A percentile compares a stretch with the other conserved stretches of the same genome.
These are phyloP conservation scores for Epichloe typhina DNA, from an alignment of 2,329 filamentous ascomycete species.

Conservation along the genomic window DNA sequence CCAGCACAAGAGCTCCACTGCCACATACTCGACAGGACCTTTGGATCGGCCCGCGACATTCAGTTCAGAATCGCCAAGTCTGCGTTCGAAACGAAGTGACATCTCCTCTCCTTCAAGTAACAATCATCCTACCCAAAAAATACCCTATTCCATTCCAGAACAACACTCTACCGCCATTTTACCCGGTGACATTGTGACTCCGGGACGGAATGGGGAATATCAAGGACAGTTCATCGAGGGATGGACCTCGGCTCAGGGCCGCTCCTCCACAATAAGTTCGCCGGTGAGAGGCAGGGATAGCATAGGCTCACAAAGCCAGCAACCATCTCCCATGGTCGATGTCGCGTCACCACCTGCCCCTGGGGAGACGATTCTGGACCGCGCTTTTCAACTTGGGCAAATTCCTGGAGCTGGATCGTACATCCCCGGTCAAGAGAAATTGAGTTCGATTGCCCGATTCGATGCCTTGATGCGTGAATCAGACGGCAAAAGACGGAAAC, in stretches of 20 bases:
- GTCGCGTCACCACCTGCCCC: slow-evolving; percentile 39
- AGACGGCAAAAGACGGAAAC: slow-evolving; percentile 35
- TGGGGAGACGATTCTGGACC: slow-evolving; percentile 53
- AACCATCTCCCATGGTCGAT: slow-evolving; percentile 21
- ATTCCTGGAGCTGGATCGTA: slow-evolving; percentile 47
- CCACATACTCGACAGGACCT: slow-evolving; percentile 32
- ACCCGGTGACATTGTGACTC: slow-evolving; percentile 43
- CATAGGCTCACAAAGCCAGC: slow-evolving; percentile 35
- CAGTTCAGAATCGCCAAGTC: slow-evolving; percentile 44
- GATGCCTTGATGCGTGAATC: slow-evolving; percentile 51
- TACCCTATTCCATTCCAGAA: slow-evolving; percentile 24
- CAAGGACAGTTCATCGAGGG: slow-evolving; percentile 45
- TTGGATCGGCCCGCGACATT: slow-evolving; percentile 38
- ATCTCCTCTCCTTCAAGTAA: slow-evolving; percentile 44
- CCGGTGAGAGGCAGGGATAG: slow-evolving; percentile 42
- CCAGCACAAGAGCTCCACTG: slow-evolving; percentile 34
- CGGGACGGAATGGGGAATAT: slow-evolving; percentile 40
- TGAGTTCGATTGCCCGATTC: slow-evolving; percentile 51
- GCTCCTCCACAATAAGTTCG: slow-evolving; percentile 44
- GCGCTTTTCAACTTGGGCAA: slow-evolving; percentile 49
- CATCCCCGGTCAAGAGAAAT: slow-evolving; percentile 44
- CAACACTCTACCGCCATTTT: slow-evolving; percentile 39
- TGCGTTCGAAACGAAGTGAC: slow-evolving; percentile 50
- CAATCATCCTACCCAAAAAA: slow-evolving; percentile 25
- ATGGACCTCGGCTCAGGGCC: slow-evolving; percentile 46